Conservation (phyloP, 1,139 yeast genomes). For the Eremothecium coryli region DNA sequence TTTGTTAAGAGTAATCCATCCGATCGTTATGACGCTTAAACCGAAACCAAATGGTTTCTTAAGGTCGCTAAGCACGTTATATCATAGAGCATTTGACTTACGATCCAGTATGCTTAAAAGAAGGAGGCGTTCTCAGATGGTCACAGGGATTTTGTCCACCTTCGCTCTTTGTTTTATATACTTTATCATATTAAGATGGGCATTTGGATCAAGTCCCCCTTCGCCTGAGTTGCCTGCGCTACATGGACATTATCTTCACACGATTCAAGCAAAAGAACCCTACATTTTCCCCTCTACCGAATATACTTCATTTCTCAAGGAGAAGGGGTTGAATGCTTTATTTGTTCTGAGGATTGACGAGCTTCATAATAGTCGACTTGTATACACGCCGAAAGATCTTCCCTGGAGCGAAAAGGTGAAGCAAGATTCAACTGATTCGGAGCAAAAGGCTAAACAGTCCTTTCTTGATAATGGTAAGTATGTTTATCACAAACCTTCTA, state of each 20-base stretch:
- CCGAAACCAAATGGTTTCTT: too few species aligned
- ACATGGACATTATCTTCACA: conserved; percentile 37
- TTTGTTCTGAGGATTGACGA: conserved; percentile 38
- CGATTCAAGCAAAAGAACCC: conserved; percentile 41
- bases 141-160: too few species aligned
- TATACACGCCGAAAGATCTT: conserved; percentile 38
- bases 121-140: too few species aligned
- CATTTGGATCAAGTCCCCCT: background rate
- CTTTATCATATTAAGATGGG: too few species aligned
- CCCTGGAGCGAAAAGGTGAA: conserved; percentile 32
- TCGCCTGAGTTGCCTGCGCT: conserved; percentile 21
- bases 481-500: conserved; percentile 38
- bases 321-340: conserved; percentile 44
- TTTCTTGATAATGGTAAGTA: conserved; percentile 60
- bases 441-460: conserved; percentile 40
- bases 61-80: too few species aligned
- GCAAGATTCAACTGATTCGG: conserved; percentile 34
- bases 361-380: conserved; percentile 39
- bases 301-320: conserved; percentile 50
- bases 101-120: too few species aligned
- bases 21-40: too few species aligned
- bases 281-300: conserved; percentile 62
- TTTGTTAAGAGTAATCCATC: too few species aligned
- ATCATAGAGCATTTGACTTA: too few species aligned
- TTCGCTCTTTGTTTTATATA: too few species aligned